Conservation (phyloP, 345 rosid species). For the Anacardium occidentale region DNA sequence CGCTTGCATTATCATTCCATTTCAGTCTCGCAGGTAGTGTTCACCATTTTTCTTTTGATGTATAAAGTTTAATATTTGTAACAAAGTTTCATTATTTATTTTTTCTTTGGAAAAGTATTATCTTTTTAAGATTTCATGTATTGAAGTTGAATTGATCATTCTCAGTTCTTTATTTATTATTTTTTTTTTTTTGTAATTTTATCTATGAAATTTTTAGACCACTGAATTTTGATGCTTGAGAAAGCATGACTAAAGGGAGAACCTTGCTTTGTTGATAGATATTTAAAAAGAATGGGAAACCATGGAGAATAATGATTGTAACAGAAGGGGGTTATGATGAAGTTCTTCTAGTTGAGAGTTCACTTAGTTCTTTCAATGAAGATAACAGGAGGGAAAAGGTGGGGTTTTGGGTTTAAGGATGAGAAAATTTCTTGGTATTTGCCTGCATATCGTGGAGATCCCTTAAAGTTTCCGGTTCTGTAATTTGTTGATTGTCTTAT, state of each 20-base stretch:
- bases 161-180: neutral
- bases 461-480: neutral
- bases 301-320: neutral
- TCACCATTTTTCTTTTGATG: neutral
- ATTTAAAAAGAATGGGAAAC: neutral
- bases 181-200: neutral
- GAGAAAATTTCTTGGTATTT: neutral
- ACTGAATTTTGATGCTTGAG: neutral
- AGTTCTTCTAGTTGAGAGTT: too few species aligned
- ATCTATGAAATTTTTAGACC: neutral
- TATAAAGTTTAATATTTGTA: neutral
- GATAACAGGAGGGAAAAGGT: neutral
- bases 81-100: neutral
- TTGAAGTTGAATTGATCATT: neutral
- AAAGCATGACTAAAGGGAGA: neutral
- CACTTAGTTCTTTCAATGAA: too few species aligned
- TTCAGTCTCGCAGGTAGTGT: constrained; percentile 42
- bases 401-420: too few species aligned
- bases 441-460: neutral
- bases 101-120: neutral
- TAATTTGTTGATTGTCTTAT: neutral
- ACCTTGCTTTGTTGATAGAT: neutral
- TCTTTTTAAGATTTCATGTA: neutral
- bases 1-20: constrained; percentile 29
- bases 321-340: neutral